Percentiles rank a stretch among this genome's conserved stretches.
Conservation (phyloP, 2,329 filamentous ascomycete genomes). For the Cladosporium sp. region DNA sequence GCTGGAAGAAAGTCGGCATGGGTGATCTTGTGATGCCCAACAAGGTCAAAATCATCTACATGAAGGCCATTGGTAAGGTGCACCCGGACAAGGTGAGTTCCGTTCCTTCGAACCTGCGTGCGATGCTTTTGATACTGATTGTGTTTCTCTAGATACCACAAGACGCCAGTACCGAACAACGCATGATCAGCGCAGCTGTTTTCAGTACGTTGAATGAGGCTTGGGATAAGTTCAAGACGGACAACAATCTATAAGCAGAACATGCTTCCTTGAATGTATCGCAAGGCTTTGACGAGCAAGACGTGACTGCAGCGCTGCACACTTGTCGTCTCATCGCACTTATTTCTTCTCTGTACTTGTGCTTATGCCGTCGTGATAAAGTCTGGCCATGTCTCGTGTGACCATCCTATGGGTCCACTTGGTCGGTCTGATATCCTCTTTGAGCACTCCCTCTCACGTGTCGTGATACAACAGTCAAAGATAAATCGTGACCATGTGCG, state of each 20-base stretch:
- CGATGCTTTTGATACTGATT: not conserved
- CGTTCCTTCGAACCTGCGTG: too few relatives aligned
- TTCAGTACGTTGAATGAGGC: conserved; percentile 64
- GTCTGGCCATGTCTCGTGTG: too few relatives aligned
- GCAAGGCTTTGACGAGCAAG: not conserved
- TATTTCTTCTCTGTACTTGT: too few relatives aligned
- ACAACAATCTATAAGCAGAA: conserved; percentile 51
- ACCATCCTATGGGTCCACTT: too few relatives aligned
- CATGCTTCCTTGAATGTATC: not conserved
- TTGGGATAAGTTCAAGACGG: conserved; percentile 64
- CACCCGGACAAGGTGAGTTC: conserved; percentile 91
- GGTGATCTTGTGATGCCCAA: conserved; percentile 87
- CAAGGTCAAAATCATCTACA: conserved; percentile 96
- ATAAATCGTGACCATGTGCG: not conserved
- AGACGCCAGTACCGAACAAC: conserved; percentile 61
- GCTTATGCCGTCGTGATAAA: too few relatives aligned
- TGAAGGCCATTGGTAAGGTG: conserved; percentile 98
- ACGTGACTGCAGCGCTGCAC: not conserved
- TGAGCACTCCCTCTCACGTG: too few relatives aligned
- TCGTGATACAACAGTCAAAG: not conserved
- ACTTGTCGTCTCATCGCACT: not conserved
- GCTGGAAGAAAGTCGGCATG: conserved; percentile 96
- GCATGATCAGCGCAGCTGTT: conserved; percentile 62
- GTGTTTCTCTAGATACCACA: conserved; percentile 52
- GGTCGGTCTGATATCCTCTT: too few relatives aligned